These are phyloP conservation scores for Puccinia polysora DNA, from an alignment of 1,284 basidiomycete genomes.

Conservation along the genomic window DNA sequence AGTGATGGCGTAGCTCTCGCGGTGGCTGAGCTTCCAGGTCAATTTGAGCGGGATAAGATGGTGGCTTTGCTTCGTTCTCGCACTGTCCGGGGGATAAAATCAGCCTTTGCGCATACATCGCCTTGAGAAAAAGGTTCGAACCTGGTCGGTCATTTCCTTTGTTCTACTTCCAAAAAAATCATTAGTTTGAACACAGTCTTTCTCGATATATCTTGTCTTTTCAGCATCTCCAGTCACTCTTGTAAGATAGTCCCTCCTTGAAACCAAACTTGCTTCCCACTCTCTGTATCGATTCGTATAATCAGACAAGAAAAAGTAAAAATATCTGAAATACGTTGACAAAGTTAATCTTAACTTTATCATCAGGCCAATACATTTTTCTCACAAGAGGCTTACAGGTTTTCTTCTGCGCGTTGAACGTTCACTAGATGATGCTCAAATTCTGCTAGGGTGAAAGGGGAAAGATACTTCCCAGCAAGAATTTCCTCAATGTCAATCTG, in stretches of 20 bases:
- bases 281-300: constrained; percentile 33
- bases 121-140: too few species aligned
- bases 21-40: background rate
- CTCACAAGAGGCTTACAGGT: constrained; percentile 13
- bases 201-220: background rate
- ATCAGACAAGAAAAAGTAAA: constrained; percentile 27
- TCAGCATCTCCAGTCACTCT: background rate
- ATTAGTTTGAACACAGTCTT: background rate
- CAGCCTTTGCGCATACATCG: too few species aligned
- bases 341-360: background rate
- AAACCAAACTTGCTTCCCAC: constrained; percentile 21
- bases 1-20: constrained; percentile 9
- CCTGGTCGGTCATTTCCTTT: too few species aligned
- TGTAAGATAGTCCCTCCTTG: background rate
- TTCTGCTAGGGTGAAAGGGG: constrained; percentile 26
- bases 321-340: constrained; percentile 19
- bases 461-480: constrained; percentile 10
- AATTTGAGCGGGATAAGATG: background rate
- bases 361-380: background rate
- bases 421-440: constrained; percentile 29
- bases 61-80: background rate
- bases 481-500: constrained; percentile 30
- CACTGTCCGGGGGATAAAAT: too few species aligned
- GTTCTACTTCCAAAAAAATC: too few species aligned
- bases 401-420: constrained; percentile 35